Evolutionary conservation across 257 asterid genomes (phyloP), one percentile per base, ranked within the genome.

Genomic region (Marsdenia floribunda): DNA sequence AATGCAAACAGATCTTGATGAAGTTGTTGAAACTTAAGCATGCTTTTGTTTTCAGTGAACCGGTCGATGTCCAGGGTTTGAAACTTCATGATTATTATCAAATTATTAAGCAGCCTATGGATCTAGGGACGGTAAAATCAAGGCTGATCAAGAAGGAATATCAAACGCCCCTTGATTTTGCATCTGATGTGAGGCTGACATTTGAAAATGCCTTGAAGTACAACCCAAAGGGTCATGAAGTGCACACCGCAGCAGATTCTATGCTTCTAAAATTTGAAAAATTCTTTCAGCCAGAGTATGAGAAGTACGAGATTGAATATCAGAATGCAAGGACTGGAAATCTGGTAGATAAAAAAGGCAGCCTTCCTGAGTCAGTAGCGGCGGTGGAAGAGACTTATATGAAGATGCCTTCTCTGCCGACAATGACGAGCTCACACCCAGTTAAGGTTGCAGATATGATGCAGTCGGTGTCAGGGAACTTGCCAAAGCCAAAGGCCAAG

Each of bases 111-210:
- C 74, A 47, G 44, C 87, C 87, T 33, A 83, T 83, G 87, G 87
- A 83, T 78, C 76, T 83, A 2, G 87, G 85, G 13, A 83, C 85
- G 8, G 76, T 80, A 60, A 83, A 75, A 61, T 40, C 68, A 26
- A 83, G 29, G 37, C 76, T 83, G 46, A 54, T 47, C 47, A 68
- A 52, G 72, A 75, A 57, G 14, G 72, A 22, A 50, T 83, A 83
- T 61, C 24, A 69, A 67, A 52, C 81, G 5, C 83, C 81, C 38
- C 46, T 47, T 21, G 81, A 75, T 42, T 80, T 80, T 72, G 87
- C 85, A 12, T 70, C 79, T 42, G 87, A 83, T 63, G 85, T 83
- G 58, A 78, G 87, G 21, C 79, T 83, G 42, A 83, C 87, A 12
- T 83, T 83, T 68, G 59, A 52, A 68, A 83, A 83, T 61, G 85